Conservation (phyloP, 257 asterid genomes). For the Solanum rostratum region DNA sequence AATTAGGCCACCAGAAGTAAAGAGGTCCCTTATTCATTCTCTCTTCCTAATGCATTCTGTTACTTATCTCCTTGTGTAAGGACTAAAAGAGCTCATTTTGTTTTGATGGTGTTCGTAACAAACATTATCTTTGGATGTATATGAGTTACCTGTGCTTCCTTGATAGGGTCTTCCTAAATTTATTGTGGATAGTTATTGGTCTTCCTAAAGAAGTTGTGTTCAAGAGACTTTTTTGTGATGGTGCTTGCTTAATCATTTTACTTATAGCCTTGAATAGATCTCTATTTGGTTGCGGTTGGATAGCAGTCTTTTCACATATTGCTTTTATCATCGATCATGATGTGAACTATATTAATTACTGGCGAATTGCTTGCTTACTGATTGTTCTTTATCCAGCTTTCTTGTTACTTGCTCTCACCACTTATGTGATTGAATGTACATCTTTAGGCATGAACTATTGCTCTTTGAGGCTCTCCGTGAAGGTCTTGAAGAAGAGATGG, state of each 20-base stretch:
- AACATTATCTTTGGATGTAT: background rate
- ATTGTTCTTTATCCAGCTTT: background rate
- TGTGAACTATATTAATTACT: background rate
- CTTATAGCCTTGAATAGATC: background rate
- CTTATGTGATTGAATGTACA: background rate
- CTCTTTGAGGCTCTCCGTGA: constrained; percentile 82
- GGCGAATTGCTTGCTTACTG: background rate
- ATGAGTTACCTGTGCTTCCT: background rate
- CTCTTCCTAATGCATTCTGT: background rate
- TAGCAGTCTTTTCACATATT: background rate
- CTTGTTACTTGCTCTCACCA: background rate
- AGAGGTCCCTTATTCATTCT: background rate
- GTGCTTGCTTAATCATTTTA: background rate
- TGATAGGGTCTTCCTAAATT: background rate
- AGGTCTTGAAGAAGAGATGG: constrained; percentile 93
- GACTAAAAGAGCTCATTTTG: background rate
- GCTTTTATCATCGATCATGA: background rate
- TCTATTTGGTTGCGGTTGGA: background rate
- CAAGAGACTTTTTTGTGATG: background rate
- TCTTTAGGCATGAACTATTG: constrained; percentile 65
- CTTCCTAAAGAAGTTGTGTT: background rate
- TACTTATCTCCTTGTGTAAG: background rate
- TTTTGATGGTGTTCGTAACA: background rate
- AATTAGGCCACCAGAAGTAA: background rate
- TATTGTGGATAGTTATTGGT: background rate